These are phyloP conservation scores for Colletotrichum tabaci DNA, from an alignment of 2,329 filamentous ascomycete species.

Conservation along the genomic window DNA sequence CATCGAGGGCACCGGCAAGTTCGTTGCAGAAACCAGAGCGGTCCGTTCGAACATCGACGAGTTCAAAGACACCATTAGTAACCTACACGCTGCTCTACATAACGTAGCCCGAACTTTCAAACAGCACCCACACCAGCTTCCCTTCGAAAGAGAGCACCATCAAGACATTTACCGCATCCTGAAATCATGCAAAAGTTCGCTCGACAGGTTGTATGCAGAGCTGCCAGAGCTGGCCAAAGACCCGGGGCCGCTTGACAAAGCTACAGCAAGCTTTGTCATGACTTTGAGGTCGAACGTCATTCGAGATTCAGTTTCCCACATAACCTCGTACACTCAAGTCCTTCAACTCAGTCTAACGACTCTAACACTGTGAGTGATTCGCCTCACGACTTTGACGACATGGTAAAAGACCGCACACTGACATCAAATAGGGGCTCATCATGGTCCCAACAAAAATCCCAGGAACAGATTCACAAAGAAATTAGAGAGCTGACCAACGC, in stretches of 20 bases:
- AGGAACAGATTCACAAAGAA: constrained; percentile 47
- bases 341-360: constrained; percentile 49
- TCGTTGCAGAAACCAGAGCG: constrained; percentile 43
- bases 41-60: constrained; percentile 44
- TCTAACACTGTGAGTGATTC: constrained; percentile 45
- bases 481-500: constrained; percentile 46
- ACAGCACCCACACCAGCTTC: constrained; percentile 41
- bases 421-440: constrained; percentile 40
- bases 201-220: constrained; percentile 43
- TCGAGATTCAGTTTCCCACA: constrained; percentile 45
- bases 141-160: constrained; percentile 48
- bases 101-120: constrained; percentile 43
- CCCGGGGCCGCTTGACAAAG: constrained; percentile 39
- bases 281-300: constrained; percentile 45
- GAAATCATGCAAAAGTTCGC: constrained; percentile 44
- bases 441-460: constrained; percentile 46
- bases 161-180: constrained; percentile 46
- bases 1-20: constrained; percentile 44
- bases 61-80: constrained; percentile 45
- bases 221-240: constrained; percentile 46
- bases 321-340: constrained; percentile 47
- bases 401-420: neutral
- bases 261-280: constrained; percentile 44
- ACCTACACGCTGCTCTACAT: constrained; percentile 42
- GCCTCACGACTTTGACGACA: no score